Evolutionary conservation across 2,329 filamentous ascomycete genomes (phyloP).

Genomic region (Trichoderma sp.): DNA sequence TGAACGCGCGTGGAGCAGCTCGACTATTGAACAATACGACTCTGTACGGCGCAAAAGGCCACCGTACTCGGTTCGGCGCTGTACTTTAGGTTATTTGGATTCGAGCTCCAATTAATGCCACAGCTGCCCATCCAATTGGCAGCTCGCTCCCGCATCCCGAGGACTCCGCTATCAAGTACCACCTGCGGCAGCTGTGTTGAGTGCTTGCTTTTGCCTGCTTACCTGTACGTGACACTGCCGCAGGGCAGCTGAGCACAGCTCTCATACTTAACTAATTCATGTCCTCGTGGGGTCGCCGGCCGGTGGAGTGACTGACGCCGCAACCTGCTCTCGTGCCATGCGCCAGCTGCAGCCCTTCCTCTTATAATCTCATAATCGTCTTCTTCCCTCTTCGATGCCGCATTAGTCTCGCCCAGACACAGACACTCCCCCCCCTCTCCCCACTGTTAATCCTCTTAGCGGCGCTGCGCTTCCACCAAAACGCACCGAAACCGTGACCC

Average conservation of each 20-base stretch:
- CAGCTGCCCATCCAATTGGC: background rate
- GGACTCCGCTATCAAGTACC: slow-evolving; percentile 4
- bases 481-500: slow-evolving; percentile 24
- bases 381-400: background rate
- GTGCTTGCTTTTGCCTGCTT: slow-evolving; percentile 1
- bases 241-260: background rate
- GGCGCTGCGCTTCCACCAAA: background rate
- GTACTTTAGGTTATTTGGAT: background rate
- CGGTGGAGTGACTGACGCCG: slow-evolving; percentile 23
- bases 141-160: slow-evolving; percentile 8
- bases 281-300: slow-evolving; percentile 20
- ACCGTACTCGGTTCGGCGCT: background rate
- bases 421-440: background rate
- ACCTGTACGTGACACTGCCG: background rate
- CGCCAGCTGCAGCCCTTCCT: background rate
- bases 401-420: background rate
- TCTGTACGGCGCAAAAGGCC: background rate
- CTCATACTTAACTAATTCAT: background rate
- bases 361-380: background rate
- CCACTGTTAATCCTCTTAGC: slow-evolving; percentile 13
- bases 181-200: slow-evolving; percentile 11
- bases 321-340: background rate
- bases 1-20: slow-evolving; percentile 19
- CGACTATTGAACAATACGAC: slow-evolving; percentile 11
- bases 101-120: background rate